Percentiles rank a stretch among this genome's conserved stretches.
Evolutionary conservation across 345 rosid species (phyloP).

Genomic region (Salix brachista): DNA sequence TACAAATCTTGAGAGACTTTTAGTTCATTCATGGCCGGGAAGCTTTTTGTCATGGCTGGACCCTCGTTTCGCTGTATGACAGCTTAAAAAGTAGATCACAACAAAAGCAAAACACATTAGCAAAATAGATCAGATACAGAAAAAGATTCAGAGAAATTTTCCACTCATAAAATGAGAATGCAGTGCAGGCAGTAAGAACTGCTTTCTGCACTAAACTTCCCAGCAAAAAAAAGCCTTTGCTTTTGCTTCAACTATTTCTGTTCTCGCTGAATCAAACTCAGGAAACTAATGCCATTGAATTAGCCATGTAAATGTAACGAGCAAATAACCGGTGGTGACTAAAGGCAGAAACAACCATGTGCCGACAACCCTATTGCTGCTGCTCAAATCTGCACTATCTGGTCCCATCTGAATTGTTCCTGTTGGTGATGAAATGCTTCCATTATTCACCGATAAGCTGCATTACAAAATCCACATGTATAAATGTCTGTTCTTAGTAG

Average conservation of each 20-base stretch:
- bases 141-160: no score
- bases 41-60: neutral
- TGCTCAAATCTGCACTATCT: slow-evolving; percentile 46
- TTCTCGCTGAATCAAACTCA: neutral
- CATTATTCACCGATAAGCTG: slow-evolving; percentile 52
- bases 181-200: neutral
- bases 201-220: neutral
- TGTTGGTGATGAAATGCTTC: slow-evolving; percentile 34
- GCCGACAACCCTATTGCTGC: slow-evolving; percentile 24
- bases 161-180: no score
- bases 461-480: slow-evolving; percentile 13
- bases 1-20: neutral
- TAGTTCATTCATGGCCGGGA: neutral
- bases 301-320: neutral
- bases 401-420: slow-evolving; percentile 39
- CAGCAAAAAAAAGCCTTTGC: neutral
- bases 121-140: no score
- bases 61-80: neutral
- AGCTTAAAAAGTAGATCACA: neutral
- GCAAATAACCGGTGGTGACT: neutral
- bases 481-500: neutral
- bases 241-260: neutral
- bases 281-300: neutral
- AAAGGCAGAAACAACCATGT: slow-evolving; percentile 33
- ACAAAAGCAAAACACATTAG: neutral